Evolutionary conservation across 2,329 filamentous ascomycete species (phyloP).

Genomic region (Paraphaeosphaeria minitans): DNA sequence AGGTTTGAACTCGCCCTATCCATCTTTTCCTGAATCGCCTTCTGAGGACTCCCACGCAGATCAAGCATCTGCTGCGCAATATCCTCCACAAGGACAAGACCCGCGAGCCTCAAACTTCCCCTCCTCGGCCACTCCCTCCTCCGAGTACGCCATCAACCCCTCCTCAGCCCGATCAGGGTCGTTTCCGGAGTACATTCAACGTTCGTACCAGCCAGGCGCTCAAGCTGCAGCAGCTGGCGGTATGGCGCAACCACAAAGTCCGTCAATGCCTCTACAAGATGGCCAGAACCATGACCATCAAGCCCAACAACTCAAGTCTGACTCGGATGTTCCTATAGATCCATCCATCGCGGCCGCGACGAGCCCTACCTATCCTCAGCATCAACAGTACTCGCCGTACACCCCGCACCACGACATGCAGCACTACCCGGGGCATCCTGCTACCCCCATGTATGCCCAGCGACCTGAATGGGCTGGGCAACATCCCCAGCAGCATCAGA

Average conservation of each 20-base stretch:
- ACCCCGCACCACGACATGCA: slow-evolving; percentile 84
- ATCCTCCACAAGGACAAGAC: slow-evolving; percentile 75
- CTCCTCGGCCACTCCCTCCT: slow-evolving; percentile 80
- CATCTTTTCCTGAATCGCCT: slow-evolving; percentile 63
- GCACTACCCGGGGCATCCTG: slow-evolving; percentile 68
- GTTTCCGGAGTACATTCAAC: slow-evolving; percentile 86
- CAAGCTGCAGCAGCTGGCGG: slow-evolving; percentile 77
- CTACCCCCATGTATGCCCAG: slow-evolving; percentile 65
- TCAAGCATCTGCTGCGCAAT: slow-evolving; percentile 91
- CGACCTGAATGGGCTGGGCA: slow-evolving; percentile 73
- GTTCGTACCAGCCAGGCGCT: slow-evolving; percentile 77
- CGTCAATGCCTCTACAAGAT: slow-evolving; percentile 89
- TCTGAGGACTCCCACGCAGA: slow-evolving; percentile 89
- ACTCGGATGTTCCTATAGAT: slow-evolving; percentile 98
- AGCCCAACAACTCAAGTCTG: slow-evolving; percentile 77
- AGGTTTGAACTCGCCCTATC: slow-evolving; percentile 62
- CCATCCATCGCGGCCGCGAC: slow-evolving; percentile 91
- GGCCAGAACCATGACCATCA: slow-evolving; percentile 72
- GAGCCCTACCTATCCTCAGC: slow-evolving; percentile 87
- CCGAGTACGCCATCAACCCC: slow-evolving; percentile 84
- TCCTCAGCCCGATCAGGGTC: slow-evolving; percentile 77
- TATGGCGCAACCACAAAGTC: slow-evolving; percentile 99
- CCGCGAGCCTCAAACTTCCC: slow-evolving; percentile 74
- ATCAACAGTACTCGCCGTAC: slow-evolving; percentile 84
- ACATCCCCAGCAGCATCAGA: slow-evolving; percentile 56